Base-by-base conservation (phyloP, 257 asterid species). In the Gentiana macrophylla region DNA sequence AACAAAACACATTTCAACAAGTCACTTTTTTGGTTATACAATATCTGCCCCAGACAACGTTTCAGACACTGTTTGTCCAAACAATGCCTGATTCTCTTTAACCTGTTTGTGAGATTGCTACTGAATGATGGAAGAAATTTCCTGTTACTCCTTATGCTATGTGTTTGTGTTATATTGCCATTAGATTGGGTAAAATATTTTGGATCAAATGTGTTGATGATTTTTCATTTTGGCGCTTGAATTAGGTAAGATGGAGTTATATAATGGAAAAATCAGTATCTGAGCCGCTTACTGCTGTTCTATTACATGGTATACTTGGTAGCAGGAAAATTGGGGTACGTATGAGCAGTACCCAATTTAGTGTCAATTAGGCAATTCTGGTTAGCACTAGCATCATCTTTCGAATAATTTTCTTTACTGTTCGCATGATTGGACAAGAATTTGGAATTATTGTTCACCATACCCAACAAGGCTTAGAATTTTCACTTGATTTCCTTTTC, bases 261-360 rank as follows among this genome's bases (percentile, higher is more conserved):
- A 87, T 91, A 69, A 35, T 75, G 82, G 80, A 75, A 70, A 79
- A 73, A 73, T 67, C 90, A 53, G 76, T 72, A 15, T 94, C 97
- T 57, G 76, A 83, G 78, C 97, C 98, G 36, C 98, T 94, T 60
- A 91, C 97, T 56, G 97, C 95, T 65, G 85, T 91, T 72, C 94
- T 91, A 70, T 67, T 91, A 79, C 98, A 91, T 75, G 98, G 98
- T 60, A 91, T 91, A 75, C 78, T 91, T 36, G 98, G 98, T 55
- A 66, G 95, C 90, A 81, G 98, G 80, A 91, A 91, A 91, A 91
- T 59, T 91, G 95, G 98, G 97, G 96, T 87, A 62, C 38, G 74
- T 49, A 37, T 41, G 46, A 41, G 24, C 24, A 24, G 24, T 41
- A 10, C 5, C 46, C 6, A 41, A 41, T 41, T 41, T 41, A 10